Evolutionary conservation across 1,139 yeast genomes (phyloP), one percentile per base, ranked within the genome.

Genomic region (Hansenula anomala): DNA sequence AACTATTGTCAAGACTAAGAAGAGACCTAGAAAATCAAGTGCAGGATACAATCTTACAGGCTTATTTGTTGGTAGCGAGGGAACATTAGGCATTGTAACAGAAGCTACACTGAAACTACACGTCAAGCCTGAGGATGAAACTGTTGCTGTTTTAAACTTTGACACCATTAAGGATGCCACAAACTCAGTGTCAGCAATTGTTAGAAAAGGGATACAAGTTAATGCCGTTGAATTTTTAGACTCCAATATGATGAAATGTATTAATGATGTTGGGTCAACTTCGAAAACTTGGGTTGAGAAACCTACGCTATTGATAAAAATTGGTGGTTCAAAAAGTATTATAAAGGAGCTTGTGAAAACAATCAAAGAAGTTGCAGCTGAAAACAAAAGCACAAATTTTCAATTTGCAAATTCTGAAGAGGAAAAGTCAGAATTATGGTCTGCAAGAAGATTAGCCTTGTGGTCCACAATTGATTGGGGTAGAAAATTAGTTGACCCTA

Each of bases 1-100:
- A 5, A 77, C 85, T 1, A 60, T 81, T 16, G 64, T 81, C 37
- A 79, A 78, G 54, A 80, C 88, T 0, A 74, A 77, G 47, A 73
- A 72, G 44, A 69, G 94, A 49, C 89, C 94, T 1, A 70, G 87
- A 50, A 85, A 85, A 55, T 74, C 89, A 0, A 69, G 86, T 46
- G 94, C 94, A 3, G 94, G 94, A 8, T 84, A 84, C 56, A 82
- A 82, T 52, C 61, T 80, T 47, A 80, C 80, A 43, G 77, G 79
- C 13, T 56, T 84, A 44, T 80, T 84, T 52, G 67, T 79, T 41
- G 94, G 94, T 0, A 71, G 80, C 46, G 92, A 84, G 56, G 94
- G 94, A 14, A 84, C 94, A 0, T 61, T 84, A 39, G 92, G 92
- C 13, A 66, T 84, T 18, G 77, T 84, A 30, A 82, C 90, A 3